phyloP scores from a whole-genome alignment of 164 flowering plant species.

The Nymphaea thermarum region DNA sequence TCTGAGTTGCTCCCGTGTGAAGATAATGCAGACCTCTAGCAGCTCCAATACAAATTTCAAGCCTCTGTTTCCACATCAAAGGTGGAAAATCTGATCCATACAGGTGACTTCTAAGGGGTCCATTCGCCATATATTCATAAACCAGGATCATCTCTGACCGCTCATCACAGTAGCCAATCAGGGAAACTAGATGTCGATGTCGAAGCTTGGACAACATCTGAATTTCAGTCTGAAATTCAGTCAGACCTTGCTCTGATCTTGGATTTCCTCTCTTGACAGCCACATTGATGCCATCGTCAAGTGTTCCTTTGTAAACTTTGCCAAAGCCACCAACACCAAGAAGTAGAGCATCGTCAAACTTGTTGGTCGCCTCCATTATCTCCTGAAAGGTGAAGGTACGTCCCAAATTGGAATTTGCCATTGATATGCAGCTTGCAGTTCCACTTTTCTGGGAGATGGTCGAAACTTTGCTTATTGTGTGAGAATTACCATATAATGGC shows the following conservation, averaged over 20 bases:
- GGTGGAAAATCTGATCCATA: conserved; percentile 78
- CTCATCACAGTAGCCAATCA: conserved; percentile 93
- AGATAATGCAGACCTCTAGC: conserved; percentile 94
- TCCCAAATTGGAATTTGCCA: conserved; percentile 56
- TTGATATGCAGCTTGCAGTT: conserved; percentile 79
- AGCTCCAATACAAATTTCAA: conserved; percentile 92
- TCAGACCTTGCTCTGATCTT: conserved; percentile 84
- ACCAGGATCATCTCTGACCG: conserved; percentile 88
- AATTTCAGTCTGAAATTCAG: conserved; percentile 88
- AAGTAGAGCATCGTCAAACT: conserved; percentile 67
- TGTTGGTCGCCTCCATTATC: conserved; percentile 80
- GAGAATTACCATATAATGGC: conserved; percentile 74
- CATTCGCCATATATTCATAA: conserved; percentile 94
- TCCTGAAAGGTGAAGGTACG: conserved; percentile 67
- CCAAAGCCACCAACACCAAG: conserved; percentile 99
- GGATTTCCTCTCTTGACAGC: conserved; percentile 94
- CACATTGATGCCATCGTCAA: conserved; percentile 70
- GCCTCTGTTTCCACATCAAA: conserved; percentile 82
- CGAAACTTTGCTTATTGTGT: conserved; percentile 61
- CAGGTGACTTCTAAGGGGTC: conserved; percentile 85
- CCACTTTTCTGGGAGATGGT: conserved; percentile 73
- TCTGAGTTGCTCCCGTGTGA: conserved; percentile 86
- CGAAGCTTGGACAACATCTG: conserved; percentile 93
- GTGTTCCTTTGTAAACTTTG: conserved; percentile 73
- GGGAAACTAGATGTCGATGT: conserved; percentile 90